Percentiles rank a stretch among this genome's conserved stretches.
These are phyloP conservation scores for Amylostereum chailletii DNA, from an alignment of 1,284 basidiomycete genomes.

Conservation along the genomic window DNA sequence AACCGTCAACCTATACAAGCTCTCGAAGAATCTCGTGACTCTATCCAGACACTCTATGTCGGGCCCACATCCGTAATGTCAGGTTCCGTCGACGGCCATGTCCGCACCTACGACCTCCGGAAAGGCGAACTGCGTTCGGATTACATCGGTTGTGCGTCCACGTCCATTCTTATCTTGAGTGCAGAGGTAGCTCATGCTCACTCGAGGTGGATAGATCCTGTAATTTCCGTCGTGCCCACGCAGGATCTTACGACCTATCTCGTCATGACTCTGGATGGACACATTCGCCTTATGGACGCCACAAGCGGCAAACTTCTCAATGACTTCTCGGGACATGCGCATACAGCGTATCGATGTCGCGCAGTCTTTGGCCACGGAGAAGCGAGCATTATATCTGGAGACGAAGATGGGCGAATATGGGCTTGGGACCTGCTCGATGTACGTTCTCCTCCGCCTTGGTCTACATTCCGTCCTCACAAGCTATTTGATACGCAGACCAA, in stretches of 20 bases:
- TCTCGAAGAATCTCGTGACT: slow-evolving; percentile 84
- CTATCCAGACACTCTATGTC: slow-evolving; percentile 75
- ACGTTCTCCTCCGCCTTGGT: slow-evolving; percentile 20
- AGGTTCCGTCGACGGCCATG: slow-evolving; percentile 85
- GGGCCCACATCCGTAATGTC: slow-evolving; percentile 60
- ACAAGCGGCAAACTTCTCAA: slow-evolving; percentile 81
- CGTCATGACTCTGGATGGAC: slow-evolving; percentile 77
- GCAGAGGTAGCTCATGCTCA: no score
- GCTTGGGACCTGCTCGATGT: slow-evolving; percentile 91
- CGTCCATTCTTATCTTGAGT: background rate
- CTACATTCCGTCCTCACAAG: no score
- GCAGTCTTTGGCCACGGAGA: slow-evolving; percentile 83
- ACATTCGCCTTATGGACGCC: slow-evolving; percentile 81
- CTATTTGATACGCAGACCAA: slow-evolving; percentile 42
- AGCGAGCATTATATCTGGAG: slow-evolving; percentile 77
- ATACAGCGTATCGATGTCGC: slow-evolving; percentile 70
- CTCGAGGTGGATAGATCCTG: slow-evolving; percentile 50
- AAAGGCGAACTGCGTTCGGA: slow-evolving; percentile 86
- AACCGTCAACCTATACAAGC: slow-evolving; percentile 82
- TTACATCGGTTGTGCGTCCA: slow-evolving; percentile 77
- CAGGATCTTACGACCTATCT: slow-evolving; percentile 72
- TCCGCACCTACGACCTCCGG: slow-evolving; percentile 90
- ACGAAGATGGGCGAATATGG: slow-evolving; percentile 84
- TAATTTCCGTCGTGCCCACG: slow-evolving; percentile 75
- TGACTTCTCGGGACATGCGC: slow-evolving; percentile 72